Conservation (phyloP, 1,139 yeast species). For the Taphrina betulina region DNA sequence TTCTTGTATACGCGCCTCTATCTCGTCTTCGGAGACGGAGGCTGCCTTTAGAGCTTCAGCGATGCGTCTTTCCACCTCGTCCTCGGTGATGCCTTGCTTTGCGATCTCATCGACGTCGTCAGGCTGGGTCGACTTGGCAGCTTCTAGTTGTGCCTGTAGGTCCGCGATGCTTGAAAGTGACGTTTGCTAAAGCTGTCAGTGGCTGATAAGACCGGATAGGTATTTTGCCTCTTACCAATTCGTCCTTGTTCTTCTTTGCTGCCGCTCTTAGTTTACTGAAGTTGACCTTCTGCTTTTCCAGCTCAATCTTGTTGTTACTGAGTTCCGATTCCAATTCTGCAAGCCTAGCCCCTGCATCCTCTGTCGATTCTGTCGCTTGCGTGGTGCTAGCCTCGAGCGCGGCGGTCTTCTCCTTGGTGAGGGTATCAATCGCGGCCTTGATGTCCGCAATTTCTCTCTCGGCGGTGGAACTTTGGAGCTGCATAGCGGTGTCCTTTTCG, state of each 20-base stretch:
- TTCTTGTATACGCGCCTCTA: constrained; percentile 32
- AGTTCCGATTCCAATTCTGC: constrained; percentile 23
- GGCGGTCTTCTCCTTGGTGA: constrained; percentile 18
- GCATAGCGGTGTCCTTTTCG: not conserved
- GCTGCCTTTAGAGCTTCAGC: constrained; percentile 46
- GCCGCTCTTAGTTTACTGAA: constrained; percentile 41
- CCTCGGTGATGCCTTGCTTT: constrained; percentile 39
- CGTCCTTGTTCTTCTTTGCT: constrained; percentile 45
- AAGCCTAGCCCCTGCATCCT: too few relatives aligned
- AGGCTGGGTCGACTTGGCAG: not conserved
- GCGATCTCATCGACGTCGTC: not conserved
- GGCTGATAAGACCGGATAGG: too few relatives aligned
- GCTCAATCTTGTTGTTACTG: constrained; percentile 32
- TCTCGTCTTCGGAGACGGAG: constrained; percentile 36
- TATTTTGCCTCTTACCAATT: constrained; percentile 1
- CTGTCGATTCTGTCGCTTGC: constrained; percentile 25
- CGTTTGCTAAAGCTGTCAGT: too few relatives aligned
- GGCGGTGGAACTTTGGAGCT: not conserved
- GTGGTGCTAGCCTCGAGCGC: constrained; percentile 19
- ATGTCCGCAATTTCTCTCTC: not conserved
- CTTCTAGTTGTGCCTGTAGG: not conserved
- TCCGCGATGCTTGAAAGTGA: too few relatives aligned
- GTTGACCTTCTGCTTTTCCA: constrained; percentile 40
- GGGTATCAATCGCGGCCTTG: constrained; percentile 33
- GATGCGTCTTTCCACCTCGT: constrained; percentile 43